A percentile compares a stretch with the other conserved stretches of the same genome.
These are phyloP conservation scores for Adiantum capillusveneris DNA, from an alignment of 75 land plant genomes.

Conservation along the genomic window DNA sequence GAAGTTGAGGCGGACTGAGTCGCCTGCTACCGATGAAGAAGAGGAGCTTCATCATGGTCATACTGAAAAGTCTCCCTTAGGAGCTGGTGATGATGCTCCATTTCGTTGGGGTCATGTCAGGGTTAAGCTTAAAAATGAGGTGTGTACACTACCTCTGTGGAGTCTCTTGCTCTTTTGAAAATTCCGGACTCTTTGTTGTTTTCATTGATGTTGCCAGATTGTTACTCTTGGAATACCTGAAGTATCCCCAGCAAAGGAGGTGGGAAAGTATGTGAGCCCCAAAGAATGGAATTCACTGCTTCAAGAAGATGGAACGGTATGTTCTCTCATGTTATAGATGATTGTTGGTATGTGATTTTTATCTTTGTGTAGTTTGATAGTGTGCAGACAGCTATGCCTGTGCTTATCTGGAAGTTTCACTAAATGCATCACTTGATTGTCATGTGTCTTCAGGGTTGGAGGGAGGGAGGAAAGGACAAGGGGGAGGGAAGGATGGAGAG, in stretches of 20 bases:
- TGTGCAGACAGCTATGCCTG: too few species aligned
- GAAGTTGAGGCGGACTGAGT: conserved; percentile 61
- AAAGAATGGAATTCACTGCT: conserved; percentile 87
- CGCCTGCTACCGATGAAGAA: conserved; percentile 81
- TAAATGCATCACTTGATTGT: too few species aligned
- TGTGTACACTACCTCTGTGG: conserved; percentile 4
- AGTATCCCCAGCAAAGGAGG: conserved; percentile 66
- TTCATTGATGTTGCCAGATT: conserved; percentile 4
- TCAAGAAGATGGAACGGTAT: conserved; percentile 80
- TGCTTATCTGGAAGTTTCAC: too few species aligned
- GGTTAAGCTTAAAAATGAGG: conserved; percentile 96
- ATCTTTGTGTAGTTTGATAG: too few species aligned
- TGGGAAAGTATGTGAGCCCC: conserved; percentile 91
- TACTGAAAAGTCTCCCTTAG: conserved; percentile 71
- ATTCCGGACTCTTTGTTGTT: background rate
- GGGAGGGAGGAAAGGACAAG: too few species aligned
- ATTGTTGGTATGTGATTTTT: too few species aligned
- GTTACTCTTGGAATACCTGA: conserved; percentile 82
- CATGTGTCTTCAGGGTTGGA: too few species aligned
- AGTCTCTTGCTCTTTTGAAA: too few species aligned
- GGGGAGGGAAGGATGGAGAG: too few species aligned
- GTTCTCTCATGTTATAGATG: too few species aligned
- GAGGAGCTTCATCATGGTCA: conserved; percentile 95
- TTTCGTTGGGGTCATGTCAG: conserved; percentile 99
- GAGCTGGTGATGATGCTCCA: conserved; percentile 94